Base-by-base conservation (phyloP, 2,329 filamentous ascomycete genomes). In the Eutypa lata region DNA sequence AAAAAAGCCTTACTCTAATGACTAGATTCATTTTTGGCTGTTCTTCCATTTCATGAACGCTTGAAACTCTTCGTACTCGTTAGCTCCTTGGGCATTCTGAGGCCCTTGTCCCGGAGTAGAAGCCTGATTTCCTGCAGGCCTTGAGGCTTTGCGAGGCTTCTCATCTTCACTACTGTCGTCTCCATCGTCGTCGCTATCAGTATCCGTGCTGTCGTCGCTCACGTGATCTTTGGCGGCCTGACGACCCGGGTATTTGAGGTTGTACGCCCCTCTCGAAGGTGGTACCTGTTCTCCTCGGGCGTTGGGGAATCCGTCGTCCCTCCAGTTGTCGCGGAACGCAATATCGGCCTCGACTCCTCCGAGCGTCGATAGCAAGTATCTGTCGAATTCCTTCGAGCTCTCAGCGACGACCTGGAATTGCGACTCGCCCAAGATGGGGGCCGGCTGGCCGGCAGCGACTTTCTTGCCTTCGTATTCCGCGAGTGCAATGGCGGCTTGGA, bases 301-400 rank as follows among this genome's bases (percentile, higher is more conserved):
- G 19, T 8, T 13, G n/a, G 18, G 19, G n/a, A 18, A 42, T n/a
- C 38, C 7, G 38, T 42, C 18, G 8, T 42, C 38, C 19, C 38
- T 42, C 38, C 38, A 19, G 19, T 19, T 13, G n/a, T 42, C 38
- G n/a, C 18, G 18, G 5, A 21, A 31, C 10, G 22, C 8, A 26
- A 43, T 18, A 16, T 43, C 37, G 7, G 37, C 14, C 48, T 49
- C 37, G 8, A 18, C 37, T 28, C 18, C 16, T 2, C 37, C 48
- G 14, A 49, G 8, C 16, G 37, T 57, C 3, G 47, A 50, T 16
- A 49, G 18, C n/a, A 58, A 11, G 35, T 55, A 58, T 40, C 7
- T 46, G 35, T 58, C 51, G 24, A 57, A 55, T 52, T 57, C 49
- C 31, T 40, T 53, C 21, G 53, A 57, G 37, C 56, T 53, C 6